A percentile compares a stretch with the other conserved stretches of the same genome.
Conservation (phyloP, 306 rosid species). For the Gastrolobium villosum region DNA sequence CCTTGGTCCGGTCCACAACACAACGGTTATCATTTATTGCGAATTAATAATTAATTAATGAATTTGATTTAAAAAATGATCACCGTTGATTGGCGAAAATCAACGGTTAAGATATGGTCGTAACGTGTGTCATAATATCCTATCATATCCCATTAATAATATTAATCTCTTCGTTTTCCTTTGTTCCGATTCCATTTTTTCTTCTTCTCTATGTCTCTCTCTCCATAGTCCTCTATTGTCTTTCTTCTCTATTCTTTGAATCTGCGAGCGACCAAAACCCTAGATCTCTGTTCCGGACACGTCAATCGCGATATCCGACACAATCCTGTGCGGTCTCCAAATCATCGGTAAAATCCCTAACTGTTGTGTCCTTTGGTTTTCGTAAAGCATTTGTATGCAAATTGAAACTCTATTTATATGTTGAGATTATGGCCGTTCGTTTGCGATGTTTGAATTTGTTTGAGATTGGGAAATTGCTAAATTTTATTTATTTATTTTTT, state of each 20-base stretch:
- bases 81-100: too few species aligned
- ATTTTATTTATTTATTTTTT: background rate
- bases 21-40: too few species aligned
- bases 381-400: background rate
- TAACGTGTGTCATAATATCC: too few species aligned
- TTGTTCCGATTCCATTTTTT: background rate
- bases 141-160: too few species aligned
- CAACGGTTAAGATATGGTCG: too few species aligned
- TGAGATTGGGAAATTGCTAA: constrained; percentile 23
- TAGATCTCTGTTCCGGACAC: constrained; percentile 48
- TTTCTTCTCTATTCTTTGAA: background rate
- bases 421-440: constrained; percentile 1
- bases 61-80: too few species aligned
- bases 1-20: too few species aligned
- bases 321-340: background rate
- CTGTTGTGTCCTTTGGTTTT: background rate
- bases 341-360: constrained; percentile 56
- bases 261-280: constrained; percentile 46
- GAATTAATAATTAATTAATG: too few species aligned
- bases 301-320: constrained; percentile 35
- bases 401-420: background rate
- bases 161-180: too few species aligned
- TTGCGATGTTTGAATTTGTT: constrained; percentile 1
- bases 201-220: background rate
- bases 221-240: background rate